Evolutionary conservation across 495 filamentous ascomycete species (phyloP).

Genomic region (Beverwykella pulmonaria): DNA sequence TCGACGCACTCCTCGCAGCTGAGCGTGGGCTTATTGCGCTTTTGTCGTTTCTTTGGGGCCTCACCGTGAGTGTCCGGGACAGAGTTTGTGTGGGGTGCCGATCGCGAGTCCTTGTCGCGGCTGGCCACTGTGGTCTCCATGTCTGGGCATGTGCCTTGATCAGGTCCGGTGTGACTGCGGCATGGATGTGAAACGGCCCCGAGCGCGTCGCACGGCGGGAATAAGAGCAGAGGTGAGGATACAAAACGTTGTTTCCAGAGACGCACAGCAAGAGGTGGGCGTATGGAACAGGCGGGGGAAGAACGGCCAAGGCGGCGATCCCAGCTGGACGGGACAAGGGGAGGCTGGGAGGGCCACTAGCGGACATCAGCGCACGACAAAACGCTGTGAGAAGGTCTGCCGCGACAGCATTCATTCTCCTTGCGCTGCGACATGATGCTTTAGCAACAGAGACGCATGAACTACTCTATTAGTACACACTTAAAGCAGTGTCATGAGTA

Average conservation of each 20-base stretch:
- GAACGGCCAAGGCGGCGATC: not conserved
- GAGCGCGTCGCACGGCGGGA: slow-evolving; percentile 26
- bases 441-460: too few species aligned
- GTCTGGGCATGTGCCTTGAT: not conserved
- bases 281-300: not conserved
- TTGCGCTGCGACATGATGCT: too few species aligned
- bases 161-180: slow-evolving; percentile 2
- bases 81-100: not conserved
- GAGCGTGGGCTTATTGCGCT: slow-evolving; percentile 74
- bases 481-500: too few species aligned
- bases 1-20: slow-evolving; percentile 74
- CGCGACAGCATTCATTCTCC: too few species aligned
- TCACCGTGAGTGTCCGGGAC: not conserved
- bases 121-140: not conserved
- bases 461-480: too few species aligned
- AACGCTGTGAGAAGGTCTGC: too few species aligned
- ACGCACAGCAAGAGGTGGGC: not conserved
- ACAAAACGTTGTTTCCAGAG: slow-evolving; percentile 15
- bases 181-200: slow-evolving; percentile 29
- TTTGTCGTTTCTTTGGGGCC: slow-evolving; percentile 61
- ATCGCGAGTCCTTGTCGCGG: not conserved
- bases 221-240: slow-evolving; percentile 16
- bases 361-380: too few species aligned
- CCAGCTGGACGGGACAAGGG: not conserved
- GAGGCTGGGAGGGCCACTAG: not conserved